phyloP scores from a whole-genome alignment of 106 monocot genomes.

The Acanthochlamys bracteata region DNA sequence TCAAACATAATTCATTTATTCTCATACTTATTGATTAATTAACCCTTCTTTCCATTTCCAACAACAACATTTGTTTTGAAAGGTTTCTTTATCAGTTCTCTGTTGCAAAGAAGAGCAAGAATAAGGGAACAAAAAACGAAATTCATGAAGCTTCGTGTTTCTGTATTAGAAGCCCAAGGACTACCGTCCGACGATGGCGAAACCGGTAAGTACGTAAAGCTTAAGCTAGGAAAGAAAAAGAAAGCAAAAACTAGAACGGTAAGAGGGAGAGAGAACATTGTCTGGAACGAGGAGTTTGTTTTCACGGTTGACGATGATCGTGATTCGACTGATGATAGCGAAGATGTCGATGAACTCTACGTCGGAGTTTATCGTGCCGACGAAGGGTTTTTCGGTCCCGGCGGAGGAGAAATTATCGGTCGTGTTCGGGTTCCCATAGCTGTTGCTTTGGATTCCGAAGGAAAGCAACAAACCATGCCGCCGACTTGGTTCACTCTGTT shows the following conservation, averaged over 20 bases:
- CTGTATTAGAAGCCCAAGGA: constrained; percentile 2
- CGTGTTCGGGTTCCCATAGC: neutral
- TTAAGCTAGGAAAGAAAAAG: constrained; percentile 1
- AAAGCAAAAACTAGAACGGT: neutral
- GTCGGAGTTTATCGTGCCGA: neutral
- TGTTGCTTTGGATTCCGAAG: neutral
- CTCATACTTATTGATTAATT: too few relatives aligned
- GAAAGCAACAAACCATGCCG: neutral
- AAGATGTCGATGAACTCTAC: neutral
- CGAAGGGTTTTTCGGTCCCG: neutral
- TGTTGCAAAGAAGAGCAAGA: too few relatives aligned
- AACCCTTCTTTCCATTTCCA: too few relatives aligned
- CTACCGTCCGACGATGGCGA: neutral
- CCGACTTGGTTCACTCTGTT: constrained; percentile 5
- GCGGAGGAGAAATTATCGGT: neutral
- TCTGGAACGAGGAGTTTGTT: constrained; percentile 11
- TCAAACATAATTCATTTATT: too few relatives aligned
- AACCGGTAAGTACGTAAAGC: neutral
- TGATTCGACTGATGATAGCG: neutral
- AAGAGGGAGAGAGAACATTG: neutral
- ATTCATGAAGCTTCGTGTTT: neutral
- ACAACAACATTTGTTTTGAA: too few relatives aligned
- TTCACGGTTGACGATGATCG: neutral
- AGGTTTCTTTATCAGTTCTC: too few relatives aligned
- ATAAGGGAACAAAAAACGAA: too few relatives aligned